Evolutionary conservation across 2,329 filamentous ascomycete species (phyloP), one percentile per base, ranked within the genome.

Genomic region (Tothia fuscella): DNA sequence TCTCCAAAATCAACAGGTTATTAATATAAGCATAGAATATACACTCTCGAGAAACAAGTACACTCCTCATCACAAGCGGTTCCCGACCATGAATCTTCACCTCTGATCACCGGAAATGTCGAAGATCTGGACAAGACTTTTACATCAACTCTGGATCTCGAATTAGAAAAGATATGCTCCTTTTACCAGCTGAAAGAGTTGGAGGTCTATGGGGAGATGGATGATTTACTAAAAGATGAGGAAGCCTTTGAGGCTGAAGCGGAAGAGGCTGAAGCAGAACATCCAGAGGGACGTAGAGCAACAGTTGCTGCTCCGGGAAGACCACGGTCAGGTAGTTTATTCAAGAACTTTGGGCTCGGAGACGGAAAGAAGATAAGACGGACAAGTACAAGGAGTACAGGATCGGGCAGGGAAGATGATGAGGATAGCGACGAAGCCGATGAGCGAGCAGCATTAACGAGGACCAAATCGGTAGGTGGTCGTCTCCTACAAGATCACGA

Each of bases 181-280:
- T 98, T 98, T 60, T 96, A 91, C 61, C 73, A 79, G 47, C 65
- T 85, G 47, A 98, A 98, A 61, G 88, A 98, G 62, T 70, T 76
- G 19, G 89, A 96, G 58, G 78, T 98, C 12, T 77, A 82, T 46
- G 78, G 80, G 40, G 89, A 95, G 57, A 76, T 89, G 6, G 76
- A 81, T 36, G 73, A 80, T 26, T 66, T 96, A n/a, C 62, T 89
- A 42, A 70, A 70, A 37, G 89, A 96, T 54, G 74, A 85, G 31
- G 74, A 76, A 41, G 66, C 67, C 5, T 85, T 80, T 51, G 71
- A 88, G 46, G 70, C 72, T 13, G 76, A 79, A 34, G 54, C 60
- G 42, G 55, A 56, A 3, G 55, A 50, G 2, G 51, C 55, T 40
- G 57, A 60, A 41, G 59, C 59, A 36, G 56, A 59, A 37, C 46